phyloP scores from a whole-genome alignment of 345 rosid genomes.

The Combretum micranthum region DNA sequence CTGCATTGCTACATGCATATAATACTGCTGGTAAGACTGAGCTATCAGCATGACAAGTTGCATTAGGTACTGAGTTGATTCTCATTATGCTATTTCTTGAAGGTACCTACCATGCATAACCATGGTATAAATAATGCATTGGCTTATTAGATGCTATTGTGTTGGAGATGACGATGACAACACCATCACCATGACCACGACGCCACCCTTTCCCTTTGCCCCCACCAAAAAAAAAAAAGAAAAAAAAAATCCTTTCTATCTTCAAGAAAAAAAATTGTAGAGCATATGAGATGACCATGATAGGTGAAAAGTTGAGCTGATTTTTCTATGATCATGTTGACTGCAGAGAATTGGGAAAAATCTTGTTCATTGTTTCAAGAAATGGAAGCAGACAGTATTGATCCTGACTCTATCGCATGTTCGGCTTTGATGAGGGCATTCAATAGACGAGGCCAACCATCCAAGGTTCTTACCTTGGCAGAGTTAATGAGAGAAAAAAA shows the following conservation, averaged over 20 bases:
- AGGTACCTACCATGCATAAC: no score
- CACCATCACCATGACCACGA: no score
- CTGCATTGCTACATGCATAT: conserved; percentile 73
- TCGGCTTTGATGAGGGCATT: conserved; percentile 87
- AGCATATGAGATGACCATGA: no score
- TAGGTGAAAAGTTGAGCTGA: no score
- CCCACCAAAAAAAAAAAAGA: no score
- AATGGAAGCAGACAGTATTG: conserved; percentile 56
- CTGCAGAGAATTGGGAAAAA: conserved; percentile 63
- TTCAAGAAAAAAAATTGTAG: no score
- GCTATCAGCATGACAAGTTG: not conserved
- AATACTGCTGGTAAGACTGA: conserved; percentile 47
- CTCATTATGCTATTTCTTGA: not conserved
- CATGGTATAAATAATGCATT: no score
- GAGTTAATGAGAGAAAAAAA: conserved; percentile 60
- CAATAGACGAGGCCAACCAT: conserved; percentile 63
- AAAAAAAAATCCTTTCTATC: no score
- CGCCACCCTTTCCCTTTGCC: no score
- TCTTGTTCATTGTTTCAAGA: conserved; percentile 60
- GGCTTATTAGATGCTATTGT: no score
- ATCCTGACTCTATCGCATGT: conserved; percentile 67
- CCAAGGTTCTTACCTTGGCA: conserved; percentile 61
- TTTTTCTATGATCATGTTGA: not conserved
- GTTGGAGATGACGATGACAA: no score
- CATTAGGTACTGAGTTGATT: conserved; percentile 5